Conservation (phyloP, 768 basidiomycete species). For the Paxillus involutus region DNA sequence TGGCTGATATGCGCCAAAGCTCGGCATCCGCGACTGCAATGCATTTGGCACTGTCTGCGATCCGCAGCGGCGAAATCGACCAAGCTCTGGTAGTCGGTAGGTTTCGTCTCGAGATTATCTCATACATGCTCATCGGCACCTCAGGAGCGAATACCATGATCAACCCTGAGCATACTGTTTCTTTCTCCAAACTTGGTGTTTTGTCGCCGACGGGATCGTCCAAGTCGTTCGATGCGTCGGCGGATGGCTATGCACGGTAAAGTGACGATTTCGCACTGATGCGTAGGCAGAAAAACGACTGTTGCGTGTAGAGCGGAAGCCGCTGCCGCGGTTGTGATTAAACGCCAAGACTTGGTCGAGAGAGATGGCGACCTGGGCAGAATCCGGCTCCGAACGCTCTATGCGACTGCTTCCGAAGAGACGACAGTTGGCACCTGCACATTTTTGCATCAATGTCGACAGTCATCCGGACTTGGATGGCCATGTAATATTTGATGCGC, state of each 20-base stretch:
- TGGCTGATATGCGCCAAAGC: conserved; percentile 17
- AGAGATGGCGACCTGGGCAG: conserved; percentile 21
- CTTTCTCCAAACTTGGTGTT: conserved; percentile 9
- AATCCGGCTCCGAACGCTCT: conserved; percentile 12
- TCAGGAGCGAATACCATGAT: conserved; percentile 15
- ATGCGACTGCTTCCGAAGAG: conserved; percentile 11
- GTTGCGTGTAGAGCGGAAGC: conserved; percentile 10
- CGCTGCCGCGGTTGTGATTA: conserved; percentile 21
- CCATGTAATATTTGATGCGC: conserved; percentile 39
- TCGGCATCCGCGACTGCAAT: conserved; percentile 40
- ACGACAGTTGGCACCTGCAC: conserved; percentile 32
- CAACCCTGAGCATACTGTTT: conserved; percentile 8
- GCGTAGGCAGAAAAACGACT: background rate
- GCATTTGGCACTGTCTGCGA: conserved; percentile 42
- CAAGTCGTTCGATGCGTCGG: conserved; percentile 45
- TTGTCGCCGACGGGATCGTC: conserved; percentile 40
- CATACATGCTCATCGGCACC: background rate
- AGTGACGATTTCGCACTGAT: background rate
- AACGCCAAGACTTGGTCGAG: conserved; percentile 23
- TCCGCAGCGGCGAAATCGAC: conserved; percentile 41
- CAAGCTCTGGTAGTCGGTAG: conserved; percentile 40
- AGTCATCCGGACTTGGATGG: conserved; percentile 32
- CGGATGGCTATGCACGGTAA: conserved; percentile 20
- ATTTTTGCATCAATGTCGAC: conserved; percentile 29
- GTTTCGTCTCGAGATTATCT: background rate